Percentiles rank a stretch among this genome's conserved stretches.
Evolutionary conservation across 208 protist genomes (phyloP).

Genomic region (Tritrichomonas musculus): DNA sequence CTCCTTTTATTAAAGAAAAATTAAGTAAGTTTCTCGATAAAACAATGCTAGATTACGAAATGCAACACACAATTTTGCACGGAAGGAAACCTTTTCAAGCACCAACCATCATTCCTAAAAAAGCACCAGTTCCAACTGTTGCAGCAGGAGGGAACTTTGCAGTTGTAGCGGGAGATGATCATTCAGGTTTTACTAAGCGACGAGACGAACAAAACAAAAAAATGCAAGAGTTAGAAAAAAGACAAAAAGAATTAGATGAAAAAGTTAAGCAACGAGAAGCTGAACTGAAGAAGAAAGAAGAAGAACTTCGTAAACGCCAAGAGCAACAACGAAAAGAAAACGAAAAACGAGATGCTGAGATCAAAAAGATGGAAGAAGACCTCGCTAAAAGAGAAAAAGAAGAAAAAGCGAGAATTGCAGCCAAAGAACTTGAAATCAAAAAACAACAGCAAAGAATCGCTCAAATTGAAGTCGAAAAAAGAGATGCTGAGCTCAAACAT

Average conservation of each 20-base stretch:
- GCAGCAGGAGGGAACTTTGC: background rate
- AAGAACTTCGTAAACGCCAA: background rate
- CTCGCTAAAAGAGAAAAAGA: background rate
- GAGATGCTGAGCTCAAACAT: no score
- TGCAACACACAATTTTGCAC: background rate
- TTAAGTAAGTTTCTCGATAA: background rate
- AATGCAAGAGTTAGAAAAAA: background rate
- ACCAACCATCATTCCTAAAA: background rate
- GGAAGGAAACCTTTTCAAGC: background rate
- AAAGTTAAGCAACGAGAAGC: no score
- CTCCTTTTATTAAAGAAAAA: background rate
- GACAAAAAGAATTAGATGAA: background rate
- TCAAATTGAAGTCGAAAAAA: background rate
- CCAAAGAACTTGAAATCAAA: background rate
- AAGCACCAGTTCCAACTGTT: background rate
- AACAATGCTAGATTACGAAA: conserved; percentile 17
- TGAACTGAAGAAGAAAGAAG: background rate
- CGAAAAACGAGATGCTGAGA: background rate
- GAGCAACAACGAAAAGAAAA: background rate
- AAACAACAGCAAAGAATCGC: background rate
- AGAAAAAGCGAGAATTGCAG: background rate
- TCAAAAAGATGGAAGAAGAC: background rate
- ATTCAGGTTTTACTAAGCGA: background rate
- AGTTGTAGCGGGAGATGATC: background rate
- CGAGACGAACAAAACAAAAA: background rate